Conservation (phyloP, 495 filamentous ascomycete genomes). For the Penicillium alfredii region DNA sequence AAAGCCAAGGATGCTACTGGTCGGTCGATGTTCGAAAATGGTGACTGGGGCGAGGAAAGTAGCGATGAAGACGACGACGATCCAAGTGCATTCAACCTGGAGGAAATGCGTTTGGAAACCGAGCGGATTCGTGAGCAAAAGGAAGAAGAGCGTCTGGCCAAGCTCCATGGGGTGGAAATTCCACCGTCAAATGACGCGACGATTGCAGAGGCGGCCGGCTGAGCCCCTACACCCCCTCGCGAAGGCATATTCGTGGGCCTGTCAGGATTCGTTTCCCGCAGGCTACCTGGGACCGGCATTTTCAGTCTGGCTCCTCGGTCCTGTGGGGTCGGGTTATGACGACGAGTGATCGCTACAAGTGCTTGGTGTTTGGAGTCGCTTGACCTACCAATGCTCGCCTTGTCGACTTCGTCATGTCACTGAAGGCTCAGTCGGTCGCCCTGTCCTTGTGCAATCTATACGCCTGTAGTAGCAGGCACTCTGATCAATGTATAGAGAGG, state of each 20-base stretch:
- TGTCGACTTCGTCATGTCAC: slow-evolving; percentile 15
- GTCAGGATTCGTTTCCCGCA: slow-evolving; percentile 22
- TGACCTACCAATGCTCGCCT: slow-evolving; percentile 6
- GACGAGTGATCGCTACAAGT: slow-evolving; percentile 22
- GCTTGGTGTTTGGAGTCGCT: slow-evolving; percentile 4
- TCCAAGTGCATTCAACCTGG: slow-evolving; percentile 66
- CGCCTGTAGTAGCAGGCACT: slow-evolving; percentile 4
- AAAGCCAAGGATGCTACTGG: slow-evolving; percentile 93
- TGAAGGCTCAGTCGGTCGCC: slow-evolving; percentile 8
- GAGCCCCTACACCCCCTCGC: slow-evolving; percentile 19
- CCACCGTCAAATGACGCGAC: slow-evolving; percentile 18
- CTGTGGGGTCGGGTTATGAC: slow-evolving; percentile 21
- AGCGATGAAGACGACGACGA: slow-evolving; percentile 56
- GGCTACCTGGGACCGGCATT: slow-evolving; percentile 18
- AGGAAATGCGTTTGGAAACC: slow-evolving; percentile 65
- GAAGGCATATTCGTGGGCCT: slow-evolving; percentile 27
- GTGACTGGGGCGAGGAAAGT: slow-evolving; percentile 75
- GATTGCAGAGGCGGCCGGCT: slow-evolving; percentile 27
- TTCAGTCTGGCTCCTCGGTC: slow-evolving; percentile 18
- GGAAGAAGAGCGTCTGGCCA: slow-evolving; percentile 41
- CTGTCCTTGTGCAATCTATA: slow-evolving; percentile 6
- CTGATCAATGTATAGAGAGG: slow-evolving; percentile 8
- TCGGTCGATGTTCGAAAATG: slow-evolving; percentile 89
- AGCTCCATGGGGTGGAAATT: slow-evolving; percentile 25
- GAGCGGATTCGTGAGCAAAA: slow-evolving; percentile 48